Conservation (phyloP, 108 stramenopile genomes). For the Skeletonema menzelii region DNA sequence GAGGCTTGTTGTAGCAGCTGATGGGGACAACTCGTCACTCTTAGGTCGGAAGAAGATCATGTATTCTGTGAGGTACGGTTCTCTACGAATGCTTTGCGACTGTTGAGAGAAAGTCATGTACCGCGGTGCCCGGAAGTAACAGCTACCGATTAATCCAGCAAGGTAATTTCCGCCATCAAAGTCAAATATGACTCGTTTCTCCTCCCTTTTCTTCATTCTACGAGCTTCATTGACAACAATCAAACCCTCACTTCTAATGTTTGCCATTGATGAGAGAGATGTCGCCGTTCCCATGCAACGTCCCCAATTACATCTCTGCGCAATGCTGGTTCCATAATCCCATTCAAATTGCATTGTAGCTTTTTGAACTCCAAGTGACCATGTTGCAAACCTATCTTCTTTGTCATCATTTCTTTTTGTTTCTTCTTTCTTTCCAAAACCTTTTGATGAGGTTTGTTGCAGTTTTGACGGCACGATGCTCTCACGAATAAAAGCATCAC, state of each 20-base stretch:
- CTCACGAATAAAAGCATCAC: conserved; percentile 77
- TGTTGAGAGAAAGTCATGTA: conserved; percentile 37
- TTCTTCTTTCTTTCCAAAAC: conserved; percentile 16
- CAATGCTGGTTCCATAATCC: conserved; percentile 67
- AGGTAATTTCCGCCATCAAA: conserved; percentile 38
- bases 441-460: conserved; percentile 1
- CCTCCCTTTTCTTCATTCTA: conserved; percentile 23
- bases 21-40: background rate
- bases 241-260: conserved; percentile 23
- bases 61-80: conserved; percentile 36
- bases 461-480: conserved; percentile 28
- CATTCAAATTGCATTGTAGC: conserved; percentile 66
- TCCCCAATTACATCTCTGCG: conserved; percentile 37
- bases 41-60: conserved; percentile 35
- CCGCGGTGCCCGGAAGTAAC: conserved; percentile 40
- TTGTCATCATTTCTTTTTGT: background rate
- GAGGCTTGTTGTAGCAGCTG: background rate
- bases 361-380: conserved; percentile 80
- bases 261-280: conserved; percentile 20
- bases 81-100: conserved; percentile 8
- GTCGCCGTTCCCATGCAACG: conserved; percentile 26
- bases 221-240: conserved; percentile 34
- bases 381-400: conserved; percentile 57
- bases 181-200: conserved; percentile 35
- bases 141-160: conserved; percentile 37